Percentiles rank a stretch among this genome's conserved stretches.
phyloP scores from a whole-genome alignment of 768 basidiomycete species.

The Agrocybe pediades region DNA sequence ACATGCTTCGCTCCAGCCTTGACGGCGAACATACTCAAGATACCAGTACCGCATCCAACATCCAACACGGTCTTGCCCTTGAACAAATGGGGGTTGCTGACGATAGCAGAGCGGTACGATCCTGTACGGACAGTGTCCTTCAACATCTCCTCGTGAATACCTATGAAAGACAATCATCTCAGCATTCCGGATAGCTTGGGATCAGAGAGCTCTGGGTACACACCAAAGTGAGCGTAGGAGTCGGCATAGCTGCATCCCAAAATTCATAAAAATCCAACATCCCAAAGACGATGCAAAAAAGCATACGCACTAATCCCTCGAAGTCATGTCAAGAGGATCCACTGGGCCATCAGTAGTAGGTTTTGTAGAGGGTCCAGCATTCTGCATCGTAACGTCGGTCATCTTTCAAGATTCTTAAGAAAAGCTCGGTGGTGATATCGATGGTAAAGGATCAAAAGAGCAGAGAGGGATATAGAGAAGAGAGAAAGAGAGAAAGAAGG shows the following conservation, averaged over 20 bases:
- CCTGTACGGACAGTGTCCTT: constrained; percentile 96
- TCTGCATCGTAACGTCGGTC: constrained; percentile 24
- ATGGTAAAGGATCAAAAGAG: constrained; percentile 8
- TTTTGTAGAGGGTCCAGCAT: constrained; percentile 28
- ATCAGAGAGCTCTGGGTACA: constrained; percentile 15
- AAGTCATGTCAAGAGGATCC: constrained; percentile 66
- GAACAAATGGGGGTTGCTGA: constrained; percentile 94
- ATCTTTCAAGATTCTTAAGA: constrained; percentile 3
- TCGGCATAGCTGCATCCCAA: constrained; percentile 78
- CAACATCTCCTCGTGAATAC: constrained; percentile 99
- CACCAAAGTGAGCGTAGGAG: constrained; percentile 95
- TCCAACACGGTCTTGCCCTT: constrained; percentile 96
- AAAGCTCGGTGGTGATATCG: constrained; percentile 15
- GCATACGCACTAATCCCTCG: constrained; percentile 78
- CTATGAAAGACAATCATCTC: constrained; percentile 39
- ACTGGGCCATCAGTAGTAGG: constrained; percentile 18
- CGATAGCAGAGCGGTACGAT: constrained; percentile 92
- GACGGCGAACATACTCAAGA: constrained; percentile 96
- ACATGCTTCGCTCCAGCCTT: constrained; percentile 94
- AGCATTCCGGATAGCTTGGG: background rate
- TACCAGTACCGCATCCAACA: constrained; percentile 98
- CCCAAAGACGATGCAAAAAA: constrained; percentile 30
- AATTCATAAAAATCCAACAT: constrained; percentile 29
- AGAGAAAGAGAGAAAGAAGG: constrained; percentile 3
- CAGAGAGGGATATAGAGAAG: constrained; percentile 2